phyloP scores from a whole-genome alignment of 2,329 filamentous ascomycete genomes.

The Purpureocillium takamizusanense region DNA sequence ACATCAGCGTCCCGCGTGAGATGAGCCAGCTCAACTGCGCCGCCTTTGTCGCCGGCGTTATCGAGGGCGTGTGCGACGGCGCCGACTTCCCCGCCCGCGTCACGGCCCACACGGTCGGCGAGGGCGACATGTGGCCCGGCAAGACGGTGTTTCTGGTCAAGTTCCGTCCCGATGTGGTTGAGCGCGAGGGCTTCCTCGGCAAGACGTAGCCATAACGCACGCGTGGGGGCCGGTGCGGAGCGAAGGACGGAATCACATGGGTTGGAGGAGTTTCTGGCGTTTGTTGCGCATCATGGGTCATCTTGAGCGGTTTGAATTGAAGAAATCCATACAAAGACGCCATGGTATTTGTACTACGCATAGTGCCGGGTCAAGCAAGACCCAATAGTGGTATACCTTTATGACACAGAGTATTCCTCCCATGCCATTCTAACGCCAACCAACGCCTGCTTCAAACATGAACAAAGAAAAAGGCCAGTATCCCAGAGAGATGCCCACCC shows the following conservation, averaged over 20 bases:
- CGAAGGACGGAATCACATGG: background rate
- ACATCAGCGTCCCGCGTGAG: conserved; percentile 86
- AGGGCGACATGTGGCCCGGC: conserved; percentile 84
- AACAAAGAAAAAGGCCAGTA: too few relatives aligned
- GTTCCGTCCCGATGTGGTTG: conserved; percentile 84
- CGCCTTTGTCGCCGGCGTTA: conserved; percentile 87
- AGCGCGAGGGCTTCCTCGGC: conserved; percentile 76
- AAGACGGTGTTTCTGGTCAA: conserved; percentile 94
- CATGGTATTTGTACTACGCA: too few relatives aligned
- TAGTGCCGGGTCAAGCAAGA: too few relatives aligned
- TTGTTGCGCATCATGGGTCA: too few relatives aligned
- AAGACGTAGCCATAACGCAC: conserved; percentile 35
- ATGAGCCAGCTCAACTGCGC: conserved; percentile 97
- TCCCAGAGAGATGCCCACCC: too few relatives aligned
- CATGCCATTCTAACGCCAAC: too few relatives aligned
- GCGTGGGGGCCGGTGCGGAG: too few relatives aligned
- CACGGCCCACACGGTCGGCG: conserved; percentile 71
- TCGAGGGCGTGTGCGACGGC: conserved; percentile 93
- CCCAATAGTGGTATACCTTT: too few relatives aligned
- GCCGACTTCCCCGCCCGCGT: conserved; percentile 84
- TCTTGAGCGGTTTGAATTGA: too few relatives aligned
- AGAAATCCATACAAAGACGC: too few relatives aligned
- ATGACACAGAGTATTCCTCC: too few relatives aligned
- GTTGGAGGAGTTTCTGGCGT: background rate
- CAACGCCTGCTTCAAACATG: too few relatives aligned